Conservation (phyloP, 495 filamentous ascomycete species). For the Mycothermus thermophilus region DNA sequence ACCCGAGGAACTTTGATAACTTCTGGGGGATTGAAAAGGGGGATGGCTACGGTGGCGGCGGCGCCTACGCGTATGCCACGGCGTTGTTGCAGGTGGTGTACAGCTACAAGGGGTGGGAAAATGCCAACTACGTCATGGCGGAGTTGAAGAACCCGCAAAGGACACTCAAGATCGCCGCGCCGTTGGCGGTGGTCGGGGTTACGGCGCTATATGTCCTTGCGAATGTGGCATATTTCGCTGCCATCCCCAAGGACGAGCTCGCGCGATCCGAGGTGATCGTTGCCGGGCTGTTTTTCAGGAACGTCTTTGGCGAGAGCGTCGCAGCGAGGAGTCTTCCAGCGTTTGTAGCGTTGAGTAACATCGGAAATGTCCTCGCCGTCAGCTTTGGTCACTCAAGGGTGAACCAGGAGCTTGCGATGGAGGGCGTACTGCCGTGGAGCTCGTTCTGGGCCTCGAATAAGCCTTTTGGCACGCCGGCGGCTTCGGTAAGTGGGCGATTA, state of each 20-base stretch:
- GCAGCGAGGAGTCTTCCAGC: constrained; percentile 38
- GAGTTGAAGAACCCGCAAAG: constrained; percentile 47
- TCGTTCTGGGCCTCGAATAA: constrained; percentile 30
- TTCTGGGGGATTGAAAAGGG: constrained; percentile 26
- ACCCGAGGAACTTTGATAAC: constrained; percentile 20
- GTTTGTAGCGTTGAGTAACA: constrained; percentile 48
- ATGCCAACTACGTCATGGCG: constrained; percentile 40
- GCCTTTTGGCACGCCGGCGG: constrained; percentile 26
- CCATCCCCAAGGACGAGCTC: constrained; percentile 34
- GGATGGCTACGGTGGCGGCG: constrained; percentile 29
- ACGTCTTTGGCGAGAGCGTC: constrained; percentile 28
- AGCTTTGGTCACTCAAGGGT: constrained; percentile 43
- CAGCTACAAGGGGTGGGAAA: constrained; percentile 37
- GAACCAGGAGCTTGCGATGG: constrained; percentile 55
- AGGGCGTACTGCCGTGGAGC: constrained; percentile 51
- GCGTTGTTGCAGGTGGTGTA: constrained; percentile 37
- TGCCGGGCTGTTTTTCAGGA: constrained; percentile 35
- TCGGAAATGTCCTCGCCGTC: constrained; percentile 43
- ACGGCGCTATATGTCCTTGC: constrained; percentile 47
- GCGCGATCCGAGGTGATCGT: constrained; percentile 35
- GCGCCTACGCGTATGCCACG: constrained; percentile 29
- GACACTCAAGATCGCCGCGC: constrained; percentile 48
- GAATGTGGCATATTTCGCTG: constrained; percentile 49
- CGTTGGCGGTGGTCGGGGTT: constrained; percentile 41
- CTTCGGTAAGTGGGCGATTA: constrained; percentile 28